These are phyloP conservation scores for Cydonia oblonga DNA, from an alignment of 331 rosid genomes.

Conservation along the genomic window DNA sequence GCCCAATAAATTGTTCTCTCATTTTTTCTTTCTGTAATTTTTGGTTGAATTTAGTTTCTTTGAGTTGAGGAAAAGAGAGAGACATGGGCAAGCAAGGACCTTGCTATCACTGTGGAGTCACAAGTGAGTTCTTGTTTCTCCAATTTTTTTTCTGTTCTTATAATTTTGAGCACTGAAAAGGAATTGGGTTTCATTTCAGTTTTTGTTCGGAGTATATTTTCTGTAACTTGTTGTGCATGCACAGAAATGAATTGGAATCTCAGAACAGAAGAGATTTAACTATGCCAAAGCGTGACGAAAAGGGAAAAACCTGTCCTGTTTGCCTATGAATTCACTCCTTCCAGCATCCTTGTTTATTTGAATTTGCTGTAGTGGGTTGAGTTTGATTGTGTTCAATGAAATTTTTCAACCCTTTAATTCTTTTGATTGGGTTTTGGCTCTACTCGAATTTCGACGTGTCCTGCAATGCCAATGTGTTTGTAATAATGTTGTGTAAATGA, in stretches of 20 bases:
- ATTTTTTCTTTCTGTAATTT: not conserved
- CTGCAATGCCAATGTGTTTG: constrained; percentile 17
- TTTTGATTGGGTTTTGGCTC: constrained; percentile 16
- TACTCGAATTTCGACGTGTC: constrained; percentile 25
- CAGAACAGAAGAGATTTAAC: constrained; percentile 8
- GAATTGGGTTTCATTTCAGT: constrained; percentile 14
- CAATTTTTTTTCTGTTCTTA: constrained; percentile 11
- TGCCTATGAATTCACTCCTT: constrained; percentile 18
- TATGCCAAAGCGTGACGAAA: constrained; percentile 9
- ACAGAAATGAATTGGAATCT: not conserved
- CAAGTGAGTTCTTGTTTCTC: constrained; percentile 99
- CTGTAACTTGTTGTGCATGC: not conserved
- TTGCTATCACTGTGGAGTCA: constrained; percentile 99
- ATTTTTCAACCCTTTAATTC: not conserved
- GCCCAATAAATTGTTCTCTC: constrained; percentile 11
- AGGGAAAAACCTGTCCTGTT: constrained; percentile 14
- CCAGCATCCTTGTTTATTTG: constrained; percentile 18
- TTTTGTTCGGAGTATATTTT: constrained; percentile 2
- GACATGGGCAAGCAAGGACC: constrained; percentile 98
- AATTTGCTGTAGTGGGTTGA: constrained; percentile 22
- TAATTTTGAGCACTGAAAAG: not conserved
- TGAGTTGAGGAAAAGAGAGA: constrained; percentile 31
- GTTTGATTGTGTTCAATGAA: constrained; percentile 19
- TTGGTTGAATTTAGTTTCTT: not conserved
- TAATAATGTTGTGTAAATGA: constrained; percentile 16